Percentiles rank a stretch among this genome's conserved stretches.
Conservation (phyloP, 2,329 filamentous ascomycete genomes). For the Daldinia sp. region DNA sequence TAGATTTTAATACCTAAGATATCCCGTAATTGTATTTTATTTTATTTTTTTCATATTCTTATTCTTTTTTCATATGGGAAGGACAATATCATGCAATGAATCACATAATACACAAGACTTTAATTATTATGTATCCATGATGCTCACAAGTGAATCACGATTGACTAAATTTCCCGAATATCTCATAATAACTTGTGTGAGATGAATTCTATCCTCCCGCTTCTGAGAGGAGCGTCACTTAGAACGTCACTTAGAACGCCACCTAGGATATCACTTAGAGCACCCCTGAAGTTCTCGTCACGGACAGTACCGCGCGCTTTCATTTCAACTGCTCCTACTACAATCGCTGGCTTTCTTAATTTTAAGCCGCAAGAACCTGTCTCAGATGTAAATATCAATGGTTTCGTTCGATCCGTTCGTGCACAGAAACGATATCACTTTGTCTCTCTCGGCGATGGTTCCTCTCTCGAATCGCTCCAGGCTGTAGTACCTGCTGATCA, state of each 20-base stretch:
- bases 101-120: conserved; percentile 11
- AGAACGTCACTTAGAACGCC: conserved; percentile 25
- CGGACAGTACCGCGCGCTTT: conserved; percentile 32
- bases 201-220: conserved; percentile 38
- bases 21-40: not conserved
- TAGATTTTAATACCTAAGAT: not conserved
- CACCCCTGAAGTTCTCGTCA: conserved; percentile 25
- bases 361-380: conserved; percentile 56
- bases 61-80: not conserved
- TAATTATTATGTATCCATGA: conserved; percentile 20
- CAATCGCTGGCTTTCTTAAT: conserved; percentile 65
- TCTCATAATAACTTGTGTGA: conserved; percentile 22
- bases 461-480: conserved; percentile 80
- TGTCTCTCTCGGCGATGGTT: conserved; percentile 86
- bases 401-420: conserved; percentile 83
- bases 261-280: conserved; percentile 31
- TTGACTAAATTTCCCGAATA: not conserved
- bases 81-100: conserved; percentile 3
- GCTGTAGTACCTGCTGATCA: conserved; percentile 77
- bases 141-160: conserved; percentile 2
- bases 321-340: conserved; percentile 50
- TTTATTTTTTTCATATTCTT: not conserved
- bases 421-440: conserved; percentile 88
- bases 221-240: conserved; percentile 37
- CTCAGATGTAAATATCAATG: conserved; percentile 70